A percentile compares a stretch with the other conserved stretches of the same genome.
Evolutionary conservation across 441 rosid genomes (phyloP).

Genomic region (Gossypium trilobum): DNA sequence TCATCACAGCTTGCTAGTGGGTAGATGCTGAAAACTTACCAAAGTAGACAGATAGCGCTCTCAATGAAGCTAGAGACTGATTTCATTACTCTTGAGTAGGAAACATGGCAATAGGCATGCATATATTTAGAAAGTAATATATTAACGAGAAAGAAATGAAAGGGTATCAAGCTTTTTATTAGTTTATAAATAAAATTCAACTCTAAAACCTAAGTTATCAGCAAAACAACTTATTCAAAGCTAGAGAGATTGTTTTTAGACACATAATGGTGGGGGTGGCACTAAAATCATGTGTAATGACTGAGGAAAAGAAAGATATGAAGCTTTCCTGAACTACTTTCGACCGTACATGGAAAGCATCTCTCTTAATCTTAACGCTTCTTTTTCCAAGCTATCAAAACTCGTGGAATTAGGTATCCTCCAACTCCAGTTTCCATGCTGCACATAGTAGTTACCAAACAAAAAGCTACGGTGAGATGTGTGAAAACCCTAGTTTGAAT

Average conservation of each 20-base stretch:
- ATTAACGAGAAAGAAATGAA: background rate
- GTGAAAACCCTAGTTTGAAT: background rate
- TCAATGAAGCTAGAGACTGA: background rate
- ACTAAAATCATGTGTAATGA: background rate
- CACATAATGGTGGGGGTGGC: background rate
- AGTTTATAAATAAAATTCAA: background rate
- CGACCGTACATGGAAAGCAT: slow-evolving; percentile 61
- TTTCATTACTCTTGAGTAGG: background rate
- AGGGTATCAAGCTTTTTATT: background rate
- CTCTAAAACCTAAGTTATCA: background rate
- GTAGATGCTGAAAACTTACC: background rate
- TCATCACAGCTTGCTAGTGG: background rate
- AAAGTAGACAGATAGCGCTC: background rate
- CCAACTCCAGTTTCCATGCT: slow-evolving; percentile 93
- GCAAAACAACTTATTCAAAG: background rate
- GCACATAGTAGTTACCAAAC: slow-evolving; percentile 12
- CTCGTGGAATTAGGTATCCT: slow-evolving; percentile 57
- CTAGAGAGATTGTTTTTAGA: background rate
- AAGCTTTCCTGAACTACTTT: slow-evolving; percentile 22
- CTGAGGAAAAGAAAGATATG: background rate
- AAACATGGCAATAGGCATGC: background rate
- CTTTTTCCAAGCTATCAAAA: slow-evolving; percentile 52
- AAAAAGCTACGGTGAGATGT: background rate
- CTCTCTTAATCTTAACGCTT: slow-evolving; percentile 46
- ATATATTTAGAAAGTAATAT: background rate